Base-by-base conservation (phyloP, 108 stramenopile species). In the Schizochytrium sp. region DNA sequence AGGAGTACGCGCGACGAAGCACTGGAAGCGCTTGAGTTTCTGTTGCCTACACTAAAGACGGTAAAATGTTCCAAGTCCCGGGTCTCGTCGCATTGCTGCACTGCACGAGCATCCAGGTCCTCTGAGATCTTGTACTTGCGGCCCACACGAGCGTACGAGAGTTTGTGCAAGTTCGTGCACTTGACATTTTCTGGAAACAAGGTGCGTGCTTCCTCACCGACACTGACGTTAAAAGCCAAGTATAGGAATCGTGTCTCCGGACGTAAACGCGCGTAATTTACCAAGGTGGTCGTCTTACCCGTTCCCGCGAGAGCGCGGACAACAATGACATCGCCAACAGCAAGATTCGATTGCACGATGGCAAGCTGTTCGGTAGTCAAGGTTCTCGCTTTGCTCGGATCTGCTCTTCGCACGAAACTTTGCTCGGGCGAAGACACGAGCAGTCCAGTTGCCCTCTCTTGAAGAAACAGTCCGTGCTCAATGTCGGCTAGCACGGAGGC, bases 251-350 rank as follows among this genome's bases (percentile, higher is more conserved):
- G 19, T 6, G 19, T 83, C 12, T 83, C 43, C 45, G 76, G 76
- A 6, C 76, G 76, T 45, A 53, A 16, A 83, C 76, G 76, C 19
- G 76, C 45, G 48, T 83, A 83, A 5, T 83, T 12, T 18, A 83
- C 45, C 76, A 83, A 23, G 18, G 76, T 83, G 25, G 76, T 83
- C n/a, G 76, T 83, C 23, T 83, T 83, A 6, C 76, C 76, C n/a
- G 76, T 83, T 12, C 76, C 76, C 19, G 76, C 76, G 18, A 83
- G 76, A 43, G 76, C 76, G 28, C 45, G 51, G 6, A 83, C 76
- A 6, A 47, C 45, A 53, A 83, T 53, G 19, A 83, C 51, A 12
- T 83, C 76, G n/a, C 76, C 76, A 12, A 45, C 19, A 6, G 44
- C 28, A 0, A 83, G 23, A 83, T 83, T 83, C 2, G 76, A 45